These are phyloP conservation scores for Cercophora sp. DNA, from an alignment of 495 filamentous ascomycete genomes.

Conservation along the genomic window DNA sequence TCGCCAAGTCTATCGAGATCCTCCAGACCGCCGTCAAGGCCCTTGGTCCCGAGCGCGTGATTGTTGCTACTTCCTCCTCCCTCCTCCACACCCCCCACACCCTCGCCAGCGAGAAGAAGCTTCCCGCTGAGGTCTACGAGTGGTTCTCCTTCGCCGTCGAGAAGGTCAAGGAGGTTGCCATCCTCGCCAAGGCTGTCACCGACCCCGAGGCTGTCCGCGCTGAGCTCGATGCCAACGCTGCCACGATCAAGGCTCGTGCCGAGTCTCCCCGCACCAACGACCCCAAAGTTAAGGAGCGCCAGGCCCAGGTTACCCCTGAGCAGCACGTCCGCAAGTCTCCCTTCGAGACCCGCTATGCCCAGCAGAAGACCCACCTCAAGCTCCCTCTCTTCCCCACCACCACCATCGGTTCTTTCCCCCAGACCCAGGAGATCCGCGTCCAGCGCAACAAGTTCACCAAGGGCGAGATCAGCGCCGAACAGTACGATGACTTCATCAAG, in stretches of 20 bases:
- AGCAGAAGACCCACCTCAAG: constrained; percentile 82
- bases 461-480: constrained; percentile 81
- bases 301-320: constrained; percentile 73
- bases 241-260: constrained; percentile 81
- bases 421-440: constrained; percentile 96
- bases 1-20: constrained; percentile 81
- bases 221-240: constrained; percentile 90
- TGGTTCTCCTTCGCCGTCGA: constrained; percentile 98
- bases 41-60: constrained; percentile 91
- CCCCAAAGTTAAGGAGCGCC: constrained; percentile 90
- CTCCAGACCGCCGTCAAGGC: constrained; percentile 86
- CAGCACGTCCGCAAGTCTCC: constrained; percentile 88
- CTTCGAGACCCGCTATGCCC: constrained; percentile 75
- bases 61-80: constrained; percentile 93
- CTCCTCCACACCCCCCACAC: constrained; percentile 98
- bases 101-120: constrained; percentile 93
- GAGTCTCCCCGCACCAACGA: constrained; percentile 94
- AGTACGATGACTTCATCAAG: constrained; percentile 98
- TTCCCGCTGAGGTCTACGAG: constrained; percentile 83
- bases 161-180: constrained; percentile 85
- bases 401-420: constrained; percentile 98
- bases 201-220: constrained; percentile 78
- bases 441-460: constrained; percentile 97
- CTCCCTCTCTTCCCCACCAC: constrained; percentile 98
- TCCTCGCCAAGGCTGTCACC: constrained; percentile 95